Evolutionary conservation across 2,329 filamentous ascomycete genomes (phyloP).

Genomic region (Aspergillus transmontanensis): DNA sequence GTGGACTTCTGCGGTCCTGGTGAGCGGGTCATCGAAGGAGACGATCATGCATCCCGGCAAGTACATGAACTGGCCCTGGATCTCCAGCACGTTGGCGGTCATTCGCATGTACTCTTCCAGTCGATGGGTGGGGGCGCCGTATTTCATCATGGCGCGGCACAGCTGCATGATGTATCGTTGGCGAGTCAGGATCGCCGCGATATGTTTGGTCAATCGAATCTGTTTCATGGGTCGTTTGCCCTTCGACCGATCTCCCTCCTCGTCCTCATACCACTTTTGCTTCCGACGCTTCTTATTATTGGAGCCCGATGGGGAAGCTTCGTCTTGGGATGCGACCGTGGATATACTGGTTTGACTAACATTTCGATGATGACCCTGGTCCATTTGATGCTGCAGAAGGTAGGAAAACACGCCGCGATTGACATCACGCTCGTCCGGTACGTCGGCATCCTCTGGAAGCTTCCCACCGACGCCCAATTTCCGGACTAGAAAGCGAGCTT

Average conservation of each 20-base stretch:
- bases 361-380: slow-evolving; percentile 1
- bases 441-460: not conserved
- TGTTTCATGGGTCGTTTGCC: slow-evolving; percentile 44
- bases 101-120: slow-evolving; percentile 82
- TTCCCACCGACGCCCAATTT: not conserved
- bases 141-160: slow-evolving; percentile 33
- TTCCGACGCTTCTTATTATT: slow-evolving; percentile 8
- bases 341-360: not conserved
- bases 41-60: slow-evolving; percentile 59
- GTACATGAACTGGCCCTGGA: slow-evolving; percentile 85
- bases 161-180: slow-evolving; percentile 35
- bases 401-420: slow-evolving; percentile 1
- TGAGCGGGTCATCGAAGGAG: slow-evolving; percentile 63
- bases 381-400: slow-evolving; percentile 2
- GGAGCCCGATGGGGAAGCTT: not conserved
- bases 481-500: not conserved
- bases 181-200: slow-evolving; percentile 67
- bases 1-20: slow-evolving; percentile 48
- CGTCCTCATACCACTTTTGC: slow-evolving; percentile 14
- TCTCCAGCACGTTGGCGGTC: slow-evolving; percentile 81
- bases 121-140: slow-evolving; percentile 33
- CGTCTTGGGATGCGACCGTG: not conserved
- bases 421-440: not conserved
- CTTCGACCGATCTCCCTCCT: slow-evolving; percentile 24
- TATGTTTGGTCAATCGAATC: slow-evolving; percentile 59